Percentiles rank a stretch among this genome's conserved stretches.
Conservation (phyloP, 495 filamentous ascomycete species). For the Coniosporium apollinis region DNA sequence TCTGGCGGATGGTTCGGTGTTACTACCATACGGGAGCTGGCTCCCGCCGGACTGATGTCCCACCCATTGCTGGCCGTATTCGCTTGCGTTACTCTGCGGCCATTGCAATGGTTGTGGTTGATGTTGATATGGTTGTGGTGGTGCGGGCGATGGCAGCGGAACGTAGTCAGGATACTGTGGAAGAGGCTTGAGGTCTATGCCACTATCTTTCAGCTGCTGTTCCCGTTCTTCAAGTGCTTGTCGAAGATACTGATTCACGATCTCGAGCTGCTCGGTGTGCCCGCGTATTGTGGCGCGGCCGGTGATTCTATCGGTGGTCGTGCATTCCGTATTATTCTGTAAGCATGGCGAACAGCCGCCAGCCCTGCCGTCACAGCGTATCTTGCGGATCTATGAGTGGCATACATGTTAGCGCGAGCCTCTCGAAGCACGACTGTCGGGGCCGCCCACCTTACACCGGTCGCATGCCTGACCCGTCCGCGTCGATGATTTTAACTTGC, state of each 20-base stretch:
- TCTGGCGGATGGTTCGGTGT: slow-evolving; percentile 1
- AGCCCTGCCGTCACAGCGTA: slow-evolving; percentile 58
- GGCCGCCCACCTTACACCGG: slow-evolving; percentile 57
- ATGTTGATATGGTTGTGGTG: no score
- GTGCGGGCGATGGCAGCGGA: no score
- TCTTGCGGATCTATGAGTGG: slow-evolving; percentile 52
- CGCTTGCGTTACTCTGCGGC: no score
- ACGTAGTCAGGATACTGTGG: not conserved
- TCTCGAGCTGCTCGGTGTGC: slow-evolving; percentile 38
- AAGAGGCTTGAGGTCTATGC: slow-evolving; percentile 13
- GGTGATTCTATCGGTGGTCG: slow-evolving; percentile 76
- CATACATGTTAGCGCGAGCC: not conserved
- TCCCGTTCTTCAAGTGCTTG: slow-evolving; percentile 19
- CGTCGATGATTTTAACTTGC: slow-evolving; percentile 42
- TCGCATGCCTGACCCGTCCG: slow-evolving; percentile 82
- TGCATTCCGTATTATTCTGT: slow-evolving; percentile 53
- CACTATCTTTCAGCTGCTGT: slow-evolving; percentile 20
- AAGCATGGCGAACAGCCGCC: slow-evolving; percentile 63
- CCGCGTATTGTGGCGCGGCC: slow-evolving; percentile 64
- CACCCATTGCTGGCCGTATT: not conserved
- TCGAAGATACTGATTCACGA: slow-evolving; percentile 26
- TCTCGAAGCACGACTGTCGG: not conserved
- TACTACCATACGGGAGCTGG: not conserved
- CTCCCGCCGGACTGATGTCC: not conserved
- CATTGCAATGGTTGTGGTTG: no score